Conservation (phyloP, 2,329 filamentous ascomycete genomes). For the Plectosphaerella cucumerina region DNA sequence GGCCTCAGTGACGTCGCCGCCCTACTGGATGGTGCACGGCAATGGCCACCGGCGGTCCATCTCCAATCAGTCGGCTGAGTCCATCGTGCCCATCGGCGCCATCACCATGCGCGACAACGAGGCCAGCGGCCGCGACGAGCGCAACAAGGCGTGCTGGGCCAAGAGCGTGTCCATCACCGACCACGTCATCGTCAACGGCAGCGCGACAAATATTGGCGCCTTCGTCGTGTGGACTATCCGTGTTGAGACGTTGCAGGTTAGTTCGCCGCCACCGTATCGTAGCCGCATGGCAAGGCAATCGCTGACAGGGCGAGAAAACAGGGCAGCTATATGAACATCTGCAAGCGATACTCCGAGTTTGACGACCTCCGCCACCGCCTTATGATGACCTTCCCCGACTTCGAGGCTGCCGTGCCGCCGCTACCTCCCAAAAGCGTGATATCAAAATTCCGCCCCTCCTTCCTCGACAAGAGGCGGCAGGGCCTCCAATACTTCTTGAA, state of each 20-base stretch:
- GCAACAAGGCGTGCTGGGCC: constrained; percentile 60
- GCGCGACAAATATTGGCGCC: constrained; percentile 63
- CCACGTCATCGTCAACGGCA: constrained; percentile 53
- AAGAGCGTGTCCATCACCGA: constrained; percentile 57
- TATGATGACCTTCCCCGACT: constrained; percentile 76
- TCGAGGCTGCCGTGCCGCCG: constrained; percentile 79
- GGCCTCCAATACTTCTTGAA: constrained; percentile 92
- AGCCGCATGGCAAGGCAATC: constrained; percentile 4
- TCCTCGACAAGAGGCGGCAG: constrained; percentile 77
- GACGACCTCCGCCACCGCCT: constrained; percentile 74
- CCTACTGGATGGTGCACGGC: constrained; percentile 32
- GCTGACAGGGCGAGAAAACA: constrained; percentile 26
- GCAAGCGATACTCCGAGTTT: constrained; percentile 88
- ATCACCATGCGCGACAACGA: constrained; percentile 63
- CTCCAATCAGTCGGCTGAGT: constrained; percentile 44
- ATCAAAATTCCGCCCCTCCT: constrained; percentile 77
- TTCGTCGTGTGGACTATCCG: constrained; percentile 94
- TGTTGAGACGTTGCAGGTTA: constrained; percentile 79
- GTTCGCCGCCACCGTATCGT: constrained; percentile 23
- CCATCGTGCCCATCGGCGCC: constrained; percentile 44
- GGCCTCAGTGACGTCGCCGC: constrained; percentile 31
- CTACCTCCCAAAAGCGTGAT: constrained; percentile 90
- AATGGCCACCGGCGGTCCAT: constrained; percentile 29
- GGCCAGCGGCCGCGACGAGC: constrained; percentile 42
- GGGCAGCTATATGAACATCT: constrained; percentile 58